Base-by-base conservation (phyloP, 1,284 basidiomycete species). In the Cystobasidium pallidum region DNA sequence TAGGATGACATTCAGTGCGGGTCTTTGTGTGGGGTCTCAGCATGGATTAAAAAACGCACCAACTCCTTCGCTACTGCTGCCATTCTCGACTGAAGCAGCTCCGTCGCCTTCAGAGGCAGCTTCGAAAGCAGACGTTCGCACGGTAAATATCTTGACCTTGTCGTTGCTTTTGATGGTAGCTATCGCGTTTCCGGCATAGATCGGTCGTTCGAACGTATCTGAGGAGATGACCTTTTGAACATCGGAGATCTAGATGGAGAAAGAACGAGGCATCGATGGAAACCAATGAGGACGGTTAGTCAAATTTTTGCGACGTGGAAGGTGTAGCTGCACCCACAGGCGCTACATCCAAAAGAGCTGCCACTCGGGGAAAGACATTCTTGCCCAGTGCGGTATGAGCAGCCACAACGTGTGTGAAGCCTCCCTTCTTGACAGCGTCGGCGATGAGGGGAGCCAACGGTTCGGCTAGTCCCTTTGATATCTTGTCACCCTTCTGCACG, bases 131-230 rank as follows among this genome's bases (percentile, higher is more conserved):
- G 95, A 97, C n/a, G 90, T 88, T 75, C 96, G 88, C 51, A 99
- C 91, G 32, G 96, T 98, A 82, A 99, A 91, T 80, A 99, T 88
- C 81, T 97, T 98, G 84, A 95, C 83, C 62, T 86, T 86, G 80
- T 94, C 84, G 74, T 80, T 81, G 39, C 86, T 91, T 76, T 89
- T 89, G 77, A 99, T 88, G 57, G 94, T 97, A 39, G 94, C 87
- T 75, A 99, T 92, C 58, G 96, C 96, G 81, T 99, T 99, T 62
- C 96, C 96, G 62, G 96, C 96, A 80, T 99, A 99, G 81, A 99
- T 96, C 55, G 93, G 94, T 55, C 95, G 90, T 10, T 91, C 87
- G 82, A 96, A 98, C 87, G 80, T 86, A 80, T 89, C 88, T 62
- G 88, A 87, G 1, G 84, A 78, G 78, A 96, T 89, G 78, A 98